Evolutionary conservation across 192 early-diverging fungal species (phyloP).

Genomic region (Glomus cerebriforme): DNA sequence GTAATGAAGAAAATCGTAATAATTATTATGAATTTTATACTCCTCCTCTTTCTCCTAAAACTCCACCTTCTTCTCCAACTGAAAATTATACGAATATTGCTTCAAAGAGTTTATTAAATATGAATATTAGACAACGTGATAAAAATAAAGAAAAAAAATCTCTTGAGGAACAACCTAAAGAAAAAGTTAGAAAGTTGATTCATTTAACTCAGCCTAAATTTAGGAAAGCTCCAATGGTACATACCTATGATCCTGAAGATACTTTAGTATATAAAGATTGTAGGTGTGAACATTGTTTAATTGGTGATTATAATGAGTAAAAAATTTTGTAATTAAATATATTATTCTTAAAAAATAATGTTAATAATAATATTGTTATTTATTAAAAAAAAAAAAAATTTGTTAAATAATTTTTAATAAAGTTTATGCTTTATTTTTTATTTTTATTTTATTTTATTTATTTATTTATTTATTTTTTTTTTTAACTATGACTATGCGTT

Average conservation of each 20-base stretch:
- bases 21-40: not conserved
- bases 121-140: conserved; percentile 10
- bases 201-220: conserved; percentile 18
- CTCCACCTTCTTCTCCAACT: conserved; percentile 1
- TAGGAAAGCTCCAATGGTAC: not conserved
- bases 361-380: too few relatives aligned
- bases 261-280: conserved; percentile 21
- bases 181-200: not conserved
- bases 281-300: conserved; percentile 20
- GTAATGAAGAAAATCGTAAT: not conserved
- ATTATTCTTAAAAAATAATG: too few relatives aligned
- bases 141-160: not conserved
- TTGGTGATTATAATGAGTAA: conserved; percentile 22
- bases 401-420: too few relatives aligned
- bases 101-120: conserved; percentile 20
- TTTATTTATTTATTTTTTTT: too few relatives aligned
- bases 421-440: too few relatives aligned
- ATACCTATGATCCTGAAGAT: conserved; percentile 27
- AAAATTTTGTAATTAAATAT: not conserved
- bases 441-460: too few relatives aligned
- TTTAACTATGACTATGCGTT: too few relatives aligned
- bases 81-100: not conserved
- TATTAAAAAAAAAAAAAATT: too few relatives aligned
- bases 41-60: not conserved
- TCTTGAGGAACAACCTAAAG: not conserved